Evolutionary conservation across 202 grass and related monocot species (phyloP).

Genomic region (Panicum hallii): DNA sequence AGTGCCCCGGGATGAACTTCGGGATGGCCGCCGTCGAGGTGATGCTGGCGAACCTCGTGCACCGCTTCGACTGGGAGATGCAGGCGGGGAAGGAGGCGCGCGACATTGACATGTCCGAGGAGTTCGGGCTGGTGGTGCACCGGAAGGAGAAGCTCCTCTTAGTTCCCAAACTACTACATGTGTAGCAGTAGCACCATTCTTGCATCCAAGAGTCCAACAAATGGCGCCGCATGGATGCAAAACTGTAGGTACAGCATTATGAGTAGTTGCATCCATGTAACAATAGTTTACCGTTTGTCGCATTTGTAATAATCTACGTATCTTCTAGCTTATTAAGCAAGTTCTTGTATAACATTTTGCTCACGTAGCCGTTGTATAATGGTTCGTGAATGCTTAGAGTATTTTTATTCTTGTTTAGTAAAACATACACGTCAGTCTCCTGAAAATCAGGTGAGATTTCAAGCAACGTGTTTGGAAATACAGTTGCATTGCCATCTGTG

Average conservation of each 20-base stretch:
- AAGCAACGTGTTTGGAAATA: too few relatives aligned
- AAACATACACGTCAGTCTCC: too few relatives aligned
- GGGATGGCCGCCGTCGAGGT: conserved; percentile 8
- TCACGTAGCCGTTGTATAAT: too few relatives aligned
- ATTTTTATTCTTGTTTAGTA: too few relatives aligned
- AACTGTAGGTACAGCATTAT: not conserved
- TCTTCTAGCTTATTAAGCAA: too few relatives aligned
- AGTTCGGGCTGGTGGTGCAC: conserved; percentile 20
- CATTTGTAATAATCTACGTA: too few relatives aligned
- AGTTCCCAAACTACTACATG: not conserved
- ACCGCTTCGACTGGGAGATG: conserved; percentile 28
- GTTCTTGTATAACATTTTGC: too few relatives aligned
- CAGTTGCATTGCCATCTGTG: too few relatives aligned
- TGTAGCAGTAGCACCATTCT: not conserved
- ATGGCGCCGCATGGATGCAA: not conserved
- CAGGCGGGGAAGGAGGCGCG: not conserved
- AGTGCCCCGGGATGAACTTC: conserved; percentile 41
- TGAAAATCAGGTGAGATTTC: too few relatives aligned
- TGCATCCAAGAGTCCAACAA: not conserved
- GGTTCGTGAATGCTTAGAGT: too few relatives aligned
- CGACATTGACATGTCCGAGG: conserved; percentile 22
- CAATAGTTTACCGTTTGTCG: not conserved
- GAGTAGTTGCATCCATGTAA: not conserved
- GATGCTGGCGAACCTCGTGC: conserved; percentile 32
- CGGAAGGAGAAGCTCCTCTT: conserved; percentile 29